Conservation (phyloP, 106 monocot species). For the Iris macrosiphon region DNA sequence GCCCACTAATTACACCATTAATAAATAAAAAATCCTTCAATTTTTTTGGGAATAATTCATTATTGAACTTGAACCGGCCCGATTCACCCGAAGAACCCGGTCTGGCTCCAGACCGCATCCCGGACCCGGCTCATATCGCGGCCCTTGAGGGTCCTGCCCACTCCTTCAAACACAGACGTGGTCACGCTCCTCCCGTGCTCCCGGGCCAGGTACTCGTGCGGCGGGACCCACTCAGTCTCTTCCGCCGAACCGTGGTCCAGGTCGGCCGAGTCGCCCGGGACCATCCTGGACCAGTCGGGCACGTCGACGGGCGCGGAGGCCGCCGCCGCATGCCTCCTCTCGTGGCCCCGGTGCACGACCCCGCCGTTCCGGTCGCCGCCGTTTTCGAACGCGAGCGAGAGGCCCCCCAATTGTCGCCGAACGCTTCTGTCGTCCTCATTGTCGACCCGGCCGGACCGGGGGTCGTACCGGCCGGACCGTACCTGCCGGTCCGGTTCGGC, state of each 20-base stretch:
- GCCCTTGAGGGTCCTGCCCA: conserved; percentile 74
- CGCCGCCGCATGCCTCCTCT: not conserved
- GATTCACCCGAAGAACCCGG: conserved; percentile 70
- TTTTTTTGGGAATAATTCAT: too few species aligned
- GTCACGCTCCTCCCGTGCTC: conserved; percentile 26
- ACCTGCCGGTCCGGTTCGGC: not conserved
- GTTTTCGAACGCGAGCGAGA: conserved; percentile 33
- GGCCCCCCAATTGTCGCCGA: conserved; percentile 19
- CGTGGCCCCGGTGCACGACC: conserved; percentile 16
- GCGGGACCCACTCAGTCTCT: conserved; percentile 57
- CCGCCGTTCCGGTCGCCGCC: not conserved
- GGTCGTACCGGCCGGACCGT: not conserved
- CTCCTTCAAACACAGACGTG: conserved; percentile 74
- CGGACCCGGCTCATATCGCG: conserved; percentile 75
- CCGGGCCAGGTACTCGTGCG: conserved; percentile 65
- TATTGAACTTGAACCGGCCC: too few species aligned
- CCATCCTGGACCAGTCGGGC: conserved; percentile 37
- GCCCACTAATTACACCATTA: too few species aligned
- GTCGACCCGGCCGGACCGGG: not conserved
- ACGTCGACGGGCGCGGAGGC: conserved; percentile 49
- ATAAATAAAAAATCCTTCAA: too few species aligned
- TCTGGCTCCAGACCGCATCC: conserved; percentile 80
- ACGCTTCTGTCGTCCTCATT: not conserved
- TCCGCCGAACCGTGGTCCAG: conserved; percentile 3
- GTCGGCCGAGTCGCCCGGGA: conserved; percentile 14